Conservation (phyloP, 441 rosid genomes). For the Viola pubescens region DNA sequence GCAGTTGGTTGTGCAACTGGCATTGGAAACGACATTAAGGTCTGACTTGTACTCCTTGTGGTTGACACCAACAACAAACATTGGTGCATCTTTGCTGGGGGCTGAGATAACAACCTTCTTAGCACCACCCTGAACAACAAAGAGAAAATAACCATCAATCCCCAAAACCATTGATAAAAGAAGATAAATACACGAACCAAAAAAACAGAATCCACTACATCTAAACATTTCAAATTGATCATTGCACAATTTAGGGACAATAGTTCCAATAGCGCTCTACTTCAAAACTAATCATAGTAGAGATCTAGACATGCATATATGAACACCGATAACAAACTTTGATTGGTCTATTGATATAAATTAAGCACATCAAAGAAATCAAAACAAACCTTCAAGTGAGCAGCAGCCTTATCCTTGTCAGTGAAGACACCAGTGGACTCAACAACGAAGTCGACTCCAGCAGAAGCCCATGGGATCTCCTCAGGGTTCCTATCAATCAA, state of each 20-base stretch:
- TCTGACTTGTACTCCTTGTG: constrained; percentile 76
- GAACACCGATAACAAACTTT: not conserved
- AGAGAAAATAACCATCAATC: not conserved
- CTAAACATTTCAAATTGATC: not conserved
- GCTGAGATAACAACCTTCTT: constrained; percentile 71
- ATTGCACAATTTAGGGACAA: not conserved
- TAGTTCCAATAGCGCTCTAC: not conserved
- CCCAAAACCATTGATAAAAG: not conserved
- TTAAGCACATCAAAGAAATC: not conserved
- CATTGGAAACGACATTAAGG: constrained; percentile 61
- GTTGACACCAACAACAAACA: constrained; percentile 80
- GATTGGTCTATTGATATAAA: not conserved
- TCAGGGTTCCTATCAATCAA: constrained; percentile 47
- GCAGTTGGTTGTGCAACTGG: constrained; percentile 75
- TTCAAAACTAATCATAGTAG: not conserved
- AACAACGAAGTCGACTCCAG: constrained; percentile 67
- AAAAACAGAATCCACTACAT: no score
- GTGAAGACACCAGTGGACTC: constrained; percentile 86
- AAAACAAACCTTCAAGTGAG: constrained; percentile 63
- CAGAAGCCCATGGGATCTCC: constrained; percentile 68
- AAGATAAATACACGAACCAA: not conserved
- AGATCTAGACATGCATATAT: not conserved
- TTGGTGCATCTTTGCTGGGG: constrained; percentile 83
- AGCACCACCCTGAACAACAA: constrained; percentile 60
- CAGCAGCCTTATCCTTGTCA: constrained; percentile 86